A percentile compares a stretch with the other conserved stretches of the same genome.
Evolutionary conservation across 225 moss, liverwort and hornwort species (phyloP).

Genomic region (Lunularia cruciata): DNA sequence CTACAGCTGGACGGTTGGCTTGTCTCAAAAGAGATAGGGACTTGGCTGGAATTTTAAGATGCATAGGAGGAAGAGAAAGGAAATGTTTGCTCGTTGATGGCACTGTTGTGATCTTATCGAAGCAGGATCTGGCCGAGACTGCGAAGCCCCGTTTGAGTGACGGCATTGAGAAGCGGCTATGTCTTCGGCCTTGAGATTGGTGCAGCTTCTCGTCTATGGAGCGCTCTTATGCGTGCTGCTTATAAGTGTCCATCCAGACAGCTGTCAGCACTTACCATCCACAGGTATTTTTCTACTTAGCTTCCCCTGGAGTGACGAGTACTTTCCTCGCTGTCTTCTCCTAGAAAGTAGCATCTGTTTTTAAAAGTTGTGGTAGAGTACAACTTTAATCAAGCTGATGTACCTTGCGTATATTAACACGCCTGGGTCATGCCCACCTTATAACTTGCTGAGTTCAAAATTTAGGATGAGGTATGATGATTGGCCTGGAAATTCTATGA

Average conservation of each 20-base stretch:
- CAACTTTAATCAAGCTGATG: too few species aligned
- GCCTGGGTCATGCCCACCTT: too few species aligned
- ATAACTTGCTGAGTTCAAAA: too few species aligned
- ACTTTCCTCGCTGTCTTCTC: too few species aligned
- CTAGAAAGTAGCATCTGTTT: background rate
- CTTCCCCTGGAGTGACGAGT: too few species aligned
- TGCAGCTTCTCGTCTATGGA: constrained; percentile 32
- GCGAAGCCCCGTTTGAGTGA: constrained; percentile 9
- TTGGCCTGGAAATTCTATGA: too few species aligned
- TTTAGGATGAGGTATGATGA: too few species aligned
- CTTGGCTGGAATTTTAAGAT: constrained; percentile 17
- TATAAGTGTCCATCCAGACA: constrained; percentile 16
- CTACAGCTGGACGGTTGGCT: constrained; percentile 1
- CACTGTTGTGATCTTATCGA: constrained; percentile 6
- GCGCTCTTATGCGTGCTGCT: constrained; percentile 31
- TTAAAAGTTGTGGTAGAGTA: too few species aligned
- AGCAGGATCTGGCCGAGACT: constrained; percentile 19
- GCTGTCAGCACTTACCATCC: background rate
- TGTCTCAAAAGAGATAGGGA: background rate
- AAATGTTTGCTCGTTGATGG: constrained; percentile 21
- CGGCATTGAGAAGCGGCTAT: constrained; percentile 42
- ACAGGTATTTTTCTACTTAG: background rate
- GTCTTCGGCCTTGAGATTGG: constrained; percentile 42
- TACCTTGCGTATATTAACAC: too few species aligned
- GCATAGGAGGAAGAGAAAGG: constrained; percentile 21